phyloP scores from a whole-genome alignment of 441 rosid species.

The Bruguiera hainesii region DNA sequence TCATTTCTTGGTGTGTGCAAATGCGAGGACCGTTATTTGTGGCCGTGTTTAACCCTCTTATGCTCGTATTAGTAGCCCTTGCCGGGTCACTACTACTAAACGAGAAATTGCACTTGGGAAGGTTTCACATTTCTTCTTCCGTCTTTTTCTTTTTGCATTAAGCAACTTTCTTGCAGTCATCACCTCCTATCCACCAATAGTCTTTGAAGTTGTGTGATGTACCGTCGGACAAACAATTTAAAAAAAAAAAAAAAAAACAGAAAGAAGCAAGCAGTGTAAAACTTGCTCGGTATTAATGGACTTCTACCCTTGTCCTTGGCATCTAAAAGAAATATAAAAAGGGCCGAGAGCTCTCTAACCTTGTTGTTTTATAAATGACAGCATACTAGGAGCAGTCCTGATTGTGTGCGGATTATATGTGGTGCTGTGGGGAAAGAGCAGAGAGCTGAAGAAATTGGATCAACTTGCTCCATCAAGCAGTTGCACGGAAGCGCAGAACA shows the following conservation, averaged over 20 bases:
- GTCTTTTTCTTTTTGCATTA: not conserved
- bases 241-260: too few relatives aligned
- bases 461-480: too few relatives aligned
- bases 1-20: constrained; percentile 11
- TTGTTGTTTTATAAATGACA: not conserved
- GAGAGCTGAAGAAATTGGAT: constrained; percentile 12
- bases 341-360: too few relatives aligned
- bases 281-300: too few relatives aligned
- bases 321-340: too few relatives aligned
- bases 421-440: constrained; percentile 19
- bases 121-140: constrained; percentile 1
- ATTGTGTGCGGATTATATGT: constrained; percentile 15
- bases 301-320: too few relatives aligned
- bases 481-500: too few relatives aligned
- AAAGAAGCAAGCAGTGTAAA: too few relatives aligned
- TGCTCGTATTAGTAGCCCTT: constrained; percentile 1
- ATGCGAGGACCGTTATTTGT: constrained; percentile 13
- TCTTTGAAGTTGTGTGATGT: not conserved
- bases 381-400: constrained; percentile 15
- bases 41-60: constrained; percentile 12
- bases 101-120: constrained; percentile 13
- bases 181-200: not conserved
- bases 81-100: not conserved
- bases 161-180: not conserved
- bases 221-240: not conserved